A percentile compares a stretch with the other conserved stretches of the same genome.
Conservation (phyloP, 805 yeast species). For the Yamadazyma sp. region DNA sequence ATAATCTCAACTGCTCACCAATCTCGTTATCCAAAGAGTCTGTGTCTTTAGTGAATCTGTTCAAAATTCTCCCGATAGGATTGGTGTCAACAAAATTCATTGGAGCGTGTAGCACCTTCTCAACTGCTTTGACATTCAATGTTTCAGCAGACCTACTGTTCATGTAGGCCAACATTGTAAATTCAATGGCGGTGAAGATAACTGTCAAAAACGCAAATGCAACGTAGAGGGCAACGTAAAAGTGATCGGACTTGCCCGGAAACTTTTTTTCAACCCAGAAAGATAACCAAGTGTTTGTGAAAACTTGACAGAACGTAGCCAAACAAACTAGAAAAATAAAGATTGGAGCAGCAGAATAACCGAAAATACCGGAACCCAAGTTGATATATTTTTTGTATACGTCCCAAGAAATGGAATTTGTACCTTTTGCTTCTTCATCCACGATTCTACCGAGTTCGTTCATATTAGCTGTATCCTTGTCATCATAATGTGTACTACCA, state of each 20-base stretch:
- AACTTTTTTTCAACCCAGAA: conserved; percentile 41
- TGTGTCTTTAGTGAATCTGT: conserved; percentile 46
- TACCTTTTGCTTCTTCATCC: conserved; percentile 37
- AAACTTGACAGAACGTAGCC: conserved; percentile 41
- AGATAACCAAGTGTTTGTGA: conserved; percentile 47
- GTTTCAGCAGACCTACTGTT: conserved; percentile 37
- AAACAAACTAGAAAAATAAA: conserved; percentile 32
- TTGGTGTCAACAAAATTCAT: conserved; percentile 45
- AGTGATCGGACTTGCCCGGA: conserved; percentile 24
- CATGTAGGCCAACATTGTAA: conserved; percentile 43
- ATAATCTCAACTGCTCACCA: conserved; percentile 43
- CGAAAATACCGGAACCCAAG: conserved; percentile 40
- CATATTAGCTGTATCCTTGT: conserved; percentile 2
- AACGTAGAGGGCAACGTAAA: conserved; percentile 38
- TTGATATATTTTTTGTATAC: conserved; percentile 38
- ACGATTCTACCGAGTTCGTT: conserved; percentile 29
- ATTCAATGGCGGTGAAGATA: conserved; percentile 38
- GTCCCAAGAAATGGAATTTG: conserved; percentile 40
- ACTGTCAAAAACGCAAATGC: conserved; percentile 38
- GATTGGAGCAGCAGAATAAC: conserved; percentile 31
- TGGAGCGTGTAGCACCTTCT: conserved; percentile 40
- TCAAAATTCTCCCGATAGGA: conserved; percentile 45
- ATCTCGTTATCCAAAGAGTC: conserved; percentile 47
- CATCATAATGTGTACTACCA: conserved; percentile 5
- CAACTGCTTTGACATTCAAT: conserved; percentile 39